Conservation (phyloP, 345 rosid genomes). For the Salix udensis region DNA sequence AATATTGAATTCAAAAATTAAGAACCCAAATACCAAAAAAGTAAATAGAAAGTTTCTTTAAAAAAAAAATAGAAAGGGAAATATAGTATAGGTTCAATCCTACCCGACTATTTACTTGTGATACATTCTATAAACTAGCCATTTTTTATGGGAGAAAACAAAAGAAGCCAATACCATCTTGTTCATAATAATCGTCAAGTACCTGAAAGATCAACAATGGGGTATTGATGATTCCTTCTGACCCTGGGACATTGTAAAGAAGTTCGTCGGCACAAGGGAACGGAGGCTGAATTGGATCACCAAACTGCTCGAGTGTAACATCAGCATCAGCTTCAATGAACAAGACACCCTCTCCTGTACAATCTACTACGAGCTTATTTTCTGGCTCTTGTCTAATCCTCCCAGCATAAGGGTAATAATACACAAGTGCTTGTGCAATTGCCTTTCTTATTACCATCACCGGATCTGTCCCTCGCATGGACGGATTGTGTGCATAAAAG, state of each 20-base stretch:
- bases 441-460: constrained; percentile 9
- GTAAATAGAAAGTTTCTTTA: too few species aligned
- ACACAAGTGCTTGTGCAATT: constrained; percentile 16
- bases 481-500: constrained; percentile 3
- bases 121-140: too few species aligned
- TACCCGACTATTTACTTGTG: too few species aligned
- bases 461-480: constrained; percentile 21
- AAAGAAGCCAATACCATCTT: too few species aligned
- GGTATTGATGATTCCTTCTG: constrained; percentile 11
- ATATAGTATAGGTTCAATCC: too few species aligned
- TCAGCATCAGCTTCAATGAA: constrained; percentile 25
- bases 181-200: neutral
- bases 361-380: too few species aligned
- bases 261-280: constrained; percentile 15
- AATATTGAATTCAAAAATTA: too few species aligned
- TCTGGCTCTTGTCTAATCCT: too few species aligned
- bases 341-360: constrained; percentile 1
- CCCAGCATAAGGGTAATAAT: too few species aligned
- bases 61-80: too few species aligned
- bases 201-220: constrained; percentile 26
- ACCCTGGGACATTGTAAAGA: constrained; percentile 26
- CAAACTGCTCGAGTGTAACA: constrained; percentile 6
- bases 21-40: too few species aligned
- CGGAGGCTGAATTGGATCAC: constrained; percentile 18
- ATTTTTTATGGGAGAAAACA: too few species aligned